Base-by-base conservation (phyloP, 2,329 filamentous ascomycete species). In the Fusarium sp. region DNA sequence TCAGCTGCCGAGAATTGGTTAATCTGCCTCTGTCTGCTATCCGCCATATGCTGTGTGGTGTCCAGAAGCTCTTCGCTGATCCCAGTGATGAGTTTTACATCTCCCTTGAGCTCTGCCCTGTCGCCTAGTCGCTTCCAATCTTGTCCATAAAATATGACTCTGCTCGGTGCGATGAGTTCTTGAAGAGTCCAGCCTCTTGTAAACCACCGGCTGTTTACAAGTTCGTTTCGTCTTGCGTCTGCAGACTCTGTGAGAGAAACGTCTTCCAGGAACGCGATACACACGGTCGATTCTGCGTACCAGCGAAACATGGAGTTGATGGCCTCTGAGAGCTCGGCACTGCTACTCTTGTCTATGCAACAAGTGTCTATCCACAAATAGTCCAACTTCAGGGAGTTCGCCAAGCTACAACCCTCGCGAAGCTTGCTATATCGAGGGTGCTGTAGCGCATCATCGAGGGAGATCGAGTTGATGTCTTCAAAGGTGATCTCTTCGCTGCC, bases 261-360 rank as follows among this genome's bases (percentile, higher is more conserved):
- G 21, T 72, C 70, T 5, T 63, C 55, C 6, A 73, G 53, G 31
- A 62, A 72, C 4, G 67, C 68, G 21, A 71, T 63, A 45, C 71
- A 73, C 9, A 70, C 51, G 3, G 35, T 32, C 1, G 72, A 66
- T 14, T 66, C 54, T 6, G 66, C 65, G 37, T 74, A 74, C 72
- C 72, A 74, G 6, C 67, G 63, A 44, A 72, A 74, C 72, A 74
- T 74, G 46, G 71, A 74, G 36, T 72, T 72, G 54, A 72, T 72
- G 23, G 70, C 70, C 17, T 72, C 70, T 3, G 70, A 72, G 5
- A 72, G 70, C 44, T 74, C 72, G 1, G 72, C 69, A 13, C 69
- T 73, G 44, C 68, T 73, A 8, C 59, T 63, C 48, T 73, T 74
- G 42, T 74, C 72, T 15, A 74, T 74, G 39, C 72, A 74, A 42